Percentiles rank a stretch among this genome's conserved stretches.
Evolutionary conservation across 208 protist genomes (phyloP).

Genomic region (Wallacemonas collosoma): DNA sequence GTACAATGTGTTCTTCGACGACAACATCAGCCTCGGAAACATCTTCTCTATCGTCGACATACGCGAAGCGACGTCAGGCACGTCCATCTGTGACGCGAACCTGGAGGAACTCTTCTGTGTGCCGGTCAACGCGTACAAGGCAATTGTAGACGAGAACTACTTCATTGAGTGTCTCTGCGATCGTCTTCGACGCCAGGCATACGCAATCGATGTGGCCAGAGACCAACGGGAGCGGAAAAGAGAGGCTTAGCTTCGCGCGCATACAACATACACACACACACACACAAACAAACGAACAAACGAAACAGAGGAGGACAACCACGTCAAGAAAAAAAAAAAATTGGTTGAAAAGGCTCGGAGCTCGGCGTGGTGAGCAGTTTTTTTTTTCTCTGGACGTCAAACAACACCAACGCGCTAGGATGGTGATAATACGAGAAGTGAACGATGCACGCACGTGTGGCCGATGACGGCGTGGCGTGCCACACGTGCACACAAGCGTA

Average conservation of each 20-base stretch:
- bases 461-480: too few relatives aligned
- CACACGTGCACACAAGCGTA: too few relatives aligned
- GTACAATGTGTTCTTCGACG: constrained; percentile 90
- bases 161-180: constrained; percentile 70
- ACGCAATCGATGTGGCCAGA: neutral
- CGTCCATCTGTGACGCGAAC: constrained; percentile 43
- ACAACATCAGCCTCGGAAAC: constrained; percentile 89
- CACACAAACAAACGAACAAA: constrained; percentile 1
- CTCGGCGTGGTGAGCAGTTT: too few relatives aligned
- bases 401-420: too few relatives aligned
- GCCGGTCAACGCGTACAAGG: constrained; percentile 78
- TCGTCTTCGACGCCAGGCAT: constrained; percentile 47
- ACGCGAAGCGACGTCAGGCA: constrained; percentile 45
- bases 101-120: constrained; percentile 75
- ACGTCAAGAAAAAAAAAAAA: neutral
- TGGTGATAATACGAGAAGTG: too few relatives aligned
- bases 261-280: neutral
- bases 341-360: too few relatives aligned
- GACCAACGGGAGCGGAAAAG: neutral
- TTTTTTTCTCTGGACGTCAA: too few relatives aligned
- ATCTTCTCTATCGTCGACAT: constrained; percentile 88
- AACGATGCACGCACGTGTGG: too few relatives aligned
- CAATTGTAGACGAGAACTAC: constrained; percentile 82
- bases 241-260: neutral
- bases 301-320: constrained; percentile 4